These are phyloP conservation scores for Plasmodium inui DNA, from an alignment of 169 alveolate species.

Conservation along the genomic window DNA sequence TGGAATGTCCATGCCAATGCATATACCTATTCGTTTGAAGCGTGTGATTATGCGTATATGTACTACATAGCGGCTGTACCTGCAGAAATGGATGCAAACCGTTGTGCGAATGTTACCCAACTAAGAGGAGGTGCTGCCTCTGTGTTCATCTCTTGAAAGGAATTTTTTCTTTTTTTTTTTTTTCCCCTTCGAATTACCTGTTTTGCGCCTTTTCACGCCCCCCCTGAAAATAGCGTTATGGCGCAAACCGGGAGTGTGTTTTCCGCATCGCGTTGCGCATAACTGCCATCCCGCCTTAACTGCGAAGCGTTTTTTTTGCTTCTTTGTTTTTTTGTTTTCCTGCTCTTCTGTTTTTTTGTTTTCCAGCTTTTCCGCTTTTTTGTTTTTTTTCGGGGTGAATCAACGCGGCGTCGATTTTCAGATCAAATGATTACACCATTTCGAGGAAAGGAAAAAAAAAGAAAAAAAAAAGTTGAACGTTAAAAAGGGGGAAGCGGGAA, in stretches of 20 bases:
- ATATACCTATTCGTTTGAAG: neutral
- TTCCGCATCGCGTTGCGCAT: neutral
- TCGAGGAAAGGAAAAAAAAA: neutral
- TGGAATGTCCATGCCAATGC: neutral
- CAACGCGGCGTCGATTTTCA: neutral
- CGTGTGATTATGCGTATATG: neutral
- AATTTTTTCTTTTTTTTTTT: neutral
- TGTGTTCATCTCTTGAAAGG: neutral
- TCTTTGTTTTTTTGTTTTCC: neutral
- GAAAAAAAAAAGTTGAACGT: neutral
- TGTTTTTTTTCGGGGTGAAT: neutral
- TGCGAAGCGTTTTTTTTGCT: neutral
- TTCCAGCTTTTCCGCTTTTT: neutral
- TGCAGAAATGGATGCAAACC: neutral
- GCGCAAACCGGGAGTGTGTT: neutral
- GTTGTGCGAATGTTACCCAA: neutral
- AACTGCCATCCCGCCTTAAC: neutral
- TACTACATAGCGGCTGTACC: neutral
- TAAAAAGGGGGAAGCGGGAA: neutral
- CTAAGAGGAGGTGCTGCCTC: neutral
- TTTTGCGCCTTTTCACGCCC: neutral
- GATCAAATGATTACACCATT: neutral
- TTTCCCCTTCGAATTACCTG: neutral
- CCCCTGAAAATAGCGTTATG: neutral
- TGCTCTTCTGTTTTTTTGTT: neutral